Base-by-base conservation (phyloP, 2,329 filamentous ascomycete genomes). In the Grosmannia huntii region DNA sequence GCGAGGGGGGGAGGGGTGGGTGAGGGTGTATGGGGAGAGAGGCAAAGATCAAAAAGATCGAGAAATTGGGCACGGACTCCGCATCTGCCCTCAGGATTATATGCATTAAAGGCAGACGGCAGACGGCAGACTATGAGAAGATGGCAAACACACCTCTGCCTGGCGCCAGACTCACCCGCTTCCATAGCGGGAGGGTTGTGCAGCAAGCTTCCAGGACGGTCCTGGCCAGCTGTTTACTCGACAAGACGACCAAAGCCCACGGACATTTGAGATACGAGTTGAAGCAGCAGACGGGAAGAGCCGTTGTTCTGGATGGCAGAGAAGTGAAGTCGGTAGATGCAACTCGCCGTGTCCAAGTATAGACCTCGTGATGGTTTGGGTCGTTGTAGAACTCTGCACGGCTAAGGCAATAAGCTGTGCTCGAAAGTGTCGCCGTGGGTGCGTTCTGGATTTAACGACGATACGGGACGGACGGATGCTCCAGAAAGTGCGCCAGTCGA, bases 81-180 rank as follows among this genome's bases (percentile, higher is more conserved):
- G 38, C 16, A n/a, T 19, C 14, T 41, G 38, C 4, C 38, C 38
- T 41, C 16, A 3, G 5, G 38, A n/a, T 41, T 41, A 41, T 41
- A 41, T 19, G 16, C 16, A 16, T 38, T 16, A 16, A 38, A 56
- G n/a, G 28, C 28, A 28, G 28, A 28, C 7, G 28, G 2, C 28
- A 28, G 28, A 28, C 28, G 28, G 28, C 28, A 49, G 57, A 16
- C 4, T n/a, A 23, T 23, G 12, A 21, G n/a, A 10, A 58, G 48
- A 57, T 10, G 57, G 36, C 28, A 38, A 58, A 63, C 69, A 57
- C 61, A 73, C 71, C 70, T 72, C 69, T 72, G 70, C 68, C 70
- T 70, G 63, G 64, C 61, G 62, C 66, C 67, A 65, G 65, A 65
- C 58, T 71, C 70, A 61, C 69, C 68, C 65, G 66, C 68, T 71